Conservation (phyloP, 1,284 basidiomycete species). For the Pascua guehoae region DNA sequence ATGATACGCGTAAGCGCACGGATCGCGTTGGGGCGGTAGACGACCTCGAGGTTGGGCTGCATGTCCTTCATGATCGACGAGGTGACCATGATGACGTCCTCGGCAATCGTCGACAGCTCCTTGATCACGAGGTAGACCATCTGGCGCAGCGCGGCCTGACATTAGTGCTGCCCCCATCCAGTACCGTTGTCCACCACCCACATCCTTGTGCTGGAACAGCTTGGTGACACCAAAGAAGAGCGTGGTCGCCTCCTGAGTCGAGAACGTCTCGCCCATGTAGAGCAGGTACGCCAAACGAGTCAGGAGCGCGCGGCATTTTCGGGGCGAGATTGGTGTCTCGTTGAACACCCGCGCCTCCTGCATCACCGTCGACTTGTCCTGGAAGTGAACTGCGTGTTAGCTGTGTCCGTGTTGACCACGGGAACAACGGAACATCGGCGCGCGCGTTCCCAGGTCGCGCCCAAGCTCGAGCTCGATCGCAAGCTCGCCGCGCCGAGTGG, state of each 20-base stretch:
- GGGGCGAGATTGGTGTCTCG: conserved; percentile 93
- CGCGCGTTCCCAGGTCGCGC: background rate
- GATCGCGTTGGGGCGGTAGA: conserved; percentile 97
- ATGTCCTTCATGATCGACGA: conserved; percentile 99
- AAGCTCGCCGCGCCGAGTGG: no score
- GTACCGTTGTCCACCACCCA: conserved; percentile 53
- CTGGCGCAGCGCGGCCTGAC: conserved; percentile 86
- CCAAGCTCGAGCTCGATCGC: no score
- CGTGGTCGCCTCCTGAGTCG: conserved; percentile 92
- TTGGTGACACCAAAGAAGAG: conserved; percentile 99
- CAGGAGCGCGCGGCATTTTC: conserved; percentile 93
- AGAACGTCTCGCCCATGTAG: conserved; percentile 93
- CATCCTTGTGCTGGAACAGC: conserved; percentile 98
- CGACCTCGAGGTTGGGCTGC: conserved; percentile 98
- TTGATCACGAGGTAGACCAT: conserved; percentile 99
- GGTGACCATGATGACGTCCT: conserved; percentile 99
- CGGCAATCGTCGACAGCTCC: conserved; percentile 90
- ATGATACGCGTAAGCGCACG: conserved; percentile 94
- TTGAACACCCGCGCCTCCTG: conserved; percentile 99
- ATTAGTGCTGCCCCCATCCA: conserved; percentile 3
- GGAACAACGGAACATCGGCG: background rate
- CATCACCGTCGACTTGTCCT: conserved; percentile 92
- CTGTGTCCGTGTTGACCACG: background rate
- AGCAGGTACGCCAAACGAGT: conserved; percentile 95
- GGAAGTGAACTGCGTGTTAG: conserved; percentile 50